These are phyloP conservation scores for Trametes maxima DNA, from an alignment of 768 basidiomycete species.

Conservation along the genomic window DNA sequence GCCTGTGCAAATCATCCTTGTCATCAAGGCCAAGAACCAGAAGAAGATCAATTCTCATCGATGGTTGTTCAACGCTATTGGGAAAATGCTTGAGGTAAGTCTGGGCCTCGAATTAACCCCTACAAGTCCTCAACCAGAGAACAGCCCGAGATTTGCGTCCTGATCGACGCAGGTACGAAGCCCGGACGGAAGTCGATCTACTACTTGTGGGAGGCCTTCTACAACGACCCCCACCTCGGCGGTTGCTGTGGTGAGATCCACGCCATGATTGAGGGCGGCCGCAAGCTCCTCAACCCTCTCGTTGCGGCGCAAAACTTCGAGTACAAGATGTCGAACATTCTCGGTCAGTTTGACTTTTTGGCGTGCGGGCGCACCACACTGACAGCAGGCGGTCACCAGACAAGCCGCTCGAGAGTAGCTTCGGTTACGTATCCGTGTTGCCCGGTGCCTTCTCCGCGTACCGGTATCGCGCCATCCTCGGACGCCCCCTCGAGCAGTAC, in stretches of 20 bases:
- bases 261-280: slow-evolving; percentile 94
- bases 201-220: slow-evolving; percentile 93
- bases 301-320: slow-evolving; percentile 97
- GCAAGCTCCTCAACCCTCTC: slow-evolving; percentile 87
- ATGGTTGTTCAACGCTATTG: slow-evolving; percentile 95
- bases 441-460: slow-evolving; percentile 98
- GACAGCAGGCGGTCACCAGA: slow-evolving; percentile 44
- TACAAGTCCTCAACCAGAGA: slow-evolving; percentile 8
- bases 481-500: slow-evolving; percentile 83
- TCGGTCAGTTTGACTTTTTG: slow-evolving; percentile 49
- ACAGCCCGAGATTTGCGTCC: slow-evolving; percentile 88
- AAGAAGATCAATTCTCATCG: slow-evolving; percentile 97
- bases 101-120: slow-evolving; percentile 12
- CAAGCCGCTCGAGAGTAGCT: slow-evolving; percentile 93
- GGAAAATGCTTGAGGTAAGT: slow-evolving; percentile 70
- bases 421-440: slow-evolving; percentile 93
- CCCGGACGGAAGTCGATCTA: slow-evolving; percentile 96
- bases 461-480: slow-evolving; percentile 89
- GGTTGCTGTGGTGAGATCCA: slow-evolving; percentile 96
- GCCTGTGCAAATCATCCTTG: slow-evolving; percentile 89
- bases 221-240: slow-evolving; percentile 75
- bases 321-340: slow-evolving; percentile 98
- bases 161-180: slow-evolving; percentile 95
- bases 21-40: slow-evolving; percentile 91
- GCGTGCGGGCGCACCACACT: background rate